These are phyloP conservation scores for Diaporthe sp. DNA, from an alignment of 2,329 filamentous ascomycete genomes.

Conservation along the genomic window DNA sequence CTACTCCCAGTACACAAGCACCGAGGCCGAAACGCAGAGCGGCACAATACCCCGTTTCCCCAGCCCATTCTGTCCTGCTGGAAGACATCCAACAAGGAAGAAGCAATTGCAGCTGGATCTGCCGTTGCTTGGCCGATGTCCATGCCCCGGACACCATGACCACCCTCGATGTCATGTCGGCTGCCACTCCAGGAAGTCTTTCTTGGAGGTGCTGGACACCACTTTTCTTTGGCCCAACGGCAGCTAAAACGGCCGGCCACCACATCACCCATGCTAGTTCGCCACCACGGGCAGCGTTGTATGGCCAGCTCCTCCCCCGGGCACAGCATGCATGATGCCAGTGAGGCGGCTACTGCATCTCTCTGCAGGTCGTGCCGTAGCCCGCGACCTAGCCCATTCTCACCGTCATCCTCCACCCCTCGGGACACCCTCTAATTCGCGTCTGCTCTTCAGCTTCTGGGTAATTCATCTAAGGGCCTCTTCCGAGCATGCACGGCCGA, in stretches of 20 bases:
- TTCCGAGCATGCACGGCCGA: slow-evolving; percentile 17
- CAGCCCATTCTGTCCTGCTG: neutral
- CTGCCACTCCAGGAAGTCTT: neutral
- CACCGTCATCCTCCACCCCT: slow-evolving; percentile 28
- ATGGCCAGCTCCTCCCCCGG: slow-evolving; percentile 20
- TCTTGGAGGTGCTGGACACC: slow-evolving; percentile 29
- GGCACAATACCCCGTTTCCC: neutral
- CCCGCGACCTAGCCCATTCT: slow-evolving; percentile 6
- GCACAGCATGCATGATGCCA: slow-evolving; percentile 32
- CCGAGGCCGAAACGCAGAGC: neutral
- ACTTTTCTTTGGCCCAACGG: slow-evolving; percentile 9
- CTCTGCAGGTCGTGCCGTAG: slow-evolving; percentile 37
- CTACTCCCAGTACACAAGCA: neutral
- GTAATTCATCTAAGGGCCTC: neutral
- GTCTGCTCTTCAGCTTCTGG: slow-evolving; percentile 8
- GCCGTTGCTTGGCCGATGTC: slow-evolving; percentile 14
- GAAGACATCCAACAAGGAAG: neutral
- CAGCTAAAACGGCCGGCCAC: slow-evolving; percentile 12
- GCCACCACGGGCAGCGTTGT: slow-evolving; percentile 9
- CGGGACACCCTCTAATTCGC: slow-evolving; percentile 1
- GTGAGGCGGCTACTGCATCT: slow-evolving; percentile 33
- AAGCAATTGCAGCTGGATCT: slow-evolving; percentile 4
- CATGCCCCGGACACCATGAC: neutral
- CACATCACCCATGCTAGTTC: slow-evolving; percentile 31
- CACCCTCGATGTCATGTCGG: slow-evolving; percentile 20